phyloP scores from a whole-genome alignment of 2,329 filamentous ascomycete genomes.

The Venturia oleaginea region DNA sequence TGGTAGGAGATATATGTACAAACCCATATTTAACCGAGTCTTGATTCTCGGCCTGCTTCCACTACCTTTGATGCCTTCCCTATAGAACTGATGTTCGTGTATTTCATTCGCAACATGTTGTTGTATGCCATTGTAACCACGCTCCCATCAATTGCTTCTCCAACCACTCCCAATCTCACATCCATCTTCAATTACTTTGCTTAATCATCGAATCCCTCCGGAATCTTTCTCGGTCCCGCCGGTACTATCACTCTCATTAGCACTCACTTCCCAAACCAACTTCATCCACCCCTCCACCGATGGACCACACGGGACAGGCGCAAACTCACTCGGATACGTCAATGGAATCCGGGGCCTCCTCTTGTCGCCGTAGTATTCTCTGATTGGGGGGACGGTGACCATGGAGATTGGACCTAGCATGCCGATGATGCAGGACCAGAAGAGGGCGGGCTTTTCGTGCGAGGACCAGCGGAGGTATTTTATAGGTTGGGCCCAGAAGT shows the following conservation, averaged over 20 bases:
- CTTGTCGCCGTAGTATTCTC: conserved; percentile 67
- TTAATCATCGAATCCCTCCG: conserved; percentile 15
- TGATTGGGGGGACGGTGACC: conserved; percentile 62
- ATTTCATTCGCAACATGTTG: background rate
- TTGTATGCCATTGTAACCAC: background rate
- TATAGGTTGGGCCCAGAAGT: conserved; percentile 75
- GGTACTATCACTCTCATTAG: conserved; percentile 13
- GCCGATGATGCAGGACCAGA: conserved; percentile 76
- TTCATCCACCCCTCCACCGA: conserved; percentile 13
- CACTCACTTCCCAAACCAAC: conserved; percentile 15
- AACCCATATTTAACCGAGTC: background rate
- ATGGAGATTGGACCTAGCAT: conserved; percentile 61
- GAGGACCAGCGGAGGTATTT: conserved; percentile 83
- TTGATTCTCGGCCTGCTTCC: background rate
- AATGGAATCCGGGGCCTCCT: conserved; percentile 65
- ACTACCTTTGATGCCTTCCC: background rate
- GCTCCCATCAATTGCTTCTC: background rate
- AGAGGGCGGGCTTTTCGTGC: conserved; percentile 81
- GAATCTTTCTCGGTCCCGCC: conserved; percentile 15
- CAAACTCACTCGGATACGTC: conserved; percentile 77
- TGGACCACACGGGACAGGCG: background rate
- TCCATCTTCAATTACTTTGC: background rate
- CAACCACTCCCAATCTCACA: background rate
- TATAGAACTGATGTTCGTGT: background rate
- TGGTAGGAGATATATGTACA: background rate